phyloP scores from a whole-genome alignment of 1,284 basidiomycete species.

The Ustanciosporium gigantosporum region DNA sequence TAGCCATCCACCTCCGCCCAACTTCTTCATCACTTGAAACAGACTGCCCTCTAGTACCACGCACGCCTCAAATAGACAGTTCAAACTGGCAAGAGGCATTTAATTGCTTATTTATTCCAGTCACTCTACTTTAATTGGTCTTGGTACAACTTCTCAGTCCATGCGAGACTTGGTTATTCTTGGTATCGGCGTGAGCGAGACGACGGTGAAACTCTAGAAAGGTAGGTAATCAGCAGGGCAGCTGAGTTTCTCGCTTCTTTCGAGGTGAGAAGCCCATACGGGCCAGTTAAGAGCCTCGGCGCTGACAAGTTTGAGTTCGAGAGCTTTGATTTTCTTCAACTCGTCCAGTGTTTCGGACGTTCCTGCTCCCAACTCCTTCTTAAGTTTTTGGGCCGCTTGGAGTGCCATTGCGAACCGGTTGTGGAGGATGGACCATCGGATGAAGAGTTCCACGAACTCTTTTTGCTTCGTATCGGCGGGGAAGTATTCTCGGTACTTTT shows the following conservation, averaged over 20 bases:
- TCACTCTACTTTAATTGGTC: too few species aligned
- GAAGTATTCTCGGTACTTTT: constrained; percentile 41
- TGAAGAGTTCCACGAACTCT: constrained; percentile 45
- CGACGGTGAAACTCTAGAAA: neutral
- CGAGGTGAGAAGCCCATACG: constrained; percentile 32
- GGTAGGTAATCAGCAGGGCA: constrained; percentile 17
- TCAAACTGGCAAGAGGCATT: neutral
- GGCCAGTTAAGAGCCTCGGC: constrained; percentile 35
- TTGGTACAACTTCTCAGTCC: too few species aligned
- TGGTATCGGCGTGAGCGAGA: neutral
- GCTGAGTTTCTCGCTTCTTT: constrained; percentile 11
- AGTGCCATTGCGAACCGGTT: constrained; percentile 50
- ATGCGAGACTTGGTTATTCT: too few species aligned
- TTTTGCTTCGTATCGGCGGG: constrained; percentile 40
- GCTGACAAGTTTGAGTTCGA: constrained; percentile 39
- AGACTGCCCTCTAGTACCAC: too few species aligned
- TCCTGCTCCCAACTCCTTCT: constrained; percentile 54
- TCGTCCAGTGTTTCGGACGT: constrained; percentile 40
- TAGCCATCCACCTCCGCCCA: neutral
- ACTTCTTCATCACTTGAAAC: too few species aligned
- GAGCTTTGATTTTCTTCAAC: constrained; percentile 35
- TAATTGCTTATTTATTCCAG: neutral
- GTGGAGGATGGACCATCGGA: constrained; percentile 50
- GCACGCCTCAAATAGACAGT: too few species aligned
- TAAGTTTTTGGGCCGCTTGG: constrained; percentile 40